phyloP scores from a whole-genome alignment of 768 basidiomycete genomes.

The Leccinum rimulosum region DNA sequence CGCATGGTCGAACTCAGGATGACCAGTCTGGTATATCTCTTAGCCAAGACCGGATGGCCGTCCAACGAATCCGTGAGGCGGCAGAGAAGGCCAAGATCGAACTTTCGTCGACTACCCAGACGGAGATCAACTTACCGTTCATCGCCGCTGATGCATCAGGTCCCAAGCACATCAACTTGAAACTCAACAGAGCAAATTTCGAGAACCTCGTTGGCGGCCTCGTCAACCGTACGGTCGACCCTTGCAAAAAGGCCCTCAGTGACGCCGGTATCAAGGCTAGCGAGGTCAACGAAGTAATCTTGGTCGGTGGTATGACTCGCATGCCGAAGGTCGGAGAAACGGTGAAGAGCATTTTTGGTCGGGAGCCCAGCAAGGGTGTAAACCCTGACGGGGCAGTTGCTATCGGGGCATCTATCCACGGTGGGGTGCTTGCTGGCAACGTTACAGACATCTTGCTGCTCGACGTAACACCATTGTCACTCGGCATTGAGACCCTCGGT shows the following conservation, averaged over 20 bases:
- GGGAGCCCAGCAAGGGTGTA: conserved; percentile 97
- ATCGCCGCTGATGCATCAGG: conserved; percentile 95
- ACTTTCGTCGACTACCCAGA: conserved; percentile 90
- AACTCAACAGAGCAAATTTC: conserved; percentile 85
- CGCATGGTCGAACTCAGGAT: conserved; percentile 23
- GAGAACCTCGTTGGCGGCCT: conserved; percentile 81
- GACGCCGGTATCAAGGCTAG: conserved; percentile 92
- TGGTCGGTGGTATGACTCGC: conserved; percentile 98
- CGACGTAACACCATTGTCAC: conserved; percentile 94
- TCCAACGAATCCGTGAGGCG: conserved; percentile 98
- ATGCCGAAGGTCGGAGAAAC: conserved; percentile 96
- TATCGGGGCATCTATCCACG: conserved; percentile 97
- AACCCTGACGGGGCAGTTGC: conserved; percentile 99
- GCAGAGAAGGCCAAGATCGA: conserved; percentile 99
- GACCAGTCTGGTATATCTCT: conserved; percentile 74
- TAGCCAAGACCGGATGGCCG: conserved; percentile 86
- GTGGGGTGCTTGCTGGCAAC: conserved; percentile 94
- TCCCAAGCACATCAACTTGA: conserved; percentile 95
- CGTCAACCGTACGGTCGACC: conserved; percentile 87
- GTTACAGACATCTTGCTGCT: conserved; percentile 94
- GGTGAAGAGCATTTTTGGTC: conserved; percentile 84
- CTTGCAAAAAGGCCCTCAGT: conserved; percentile 94
- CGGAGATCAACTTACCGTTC: conserved; percentile 97
- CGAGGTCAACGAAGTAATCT: conserved; percentile 94
- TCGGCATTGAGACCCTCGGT: conserved; percentile 94